Evolutionary conservation across 345 rosid genomes (phyloP).

Genomic region (Gossypium rotundifolium): DNA sequence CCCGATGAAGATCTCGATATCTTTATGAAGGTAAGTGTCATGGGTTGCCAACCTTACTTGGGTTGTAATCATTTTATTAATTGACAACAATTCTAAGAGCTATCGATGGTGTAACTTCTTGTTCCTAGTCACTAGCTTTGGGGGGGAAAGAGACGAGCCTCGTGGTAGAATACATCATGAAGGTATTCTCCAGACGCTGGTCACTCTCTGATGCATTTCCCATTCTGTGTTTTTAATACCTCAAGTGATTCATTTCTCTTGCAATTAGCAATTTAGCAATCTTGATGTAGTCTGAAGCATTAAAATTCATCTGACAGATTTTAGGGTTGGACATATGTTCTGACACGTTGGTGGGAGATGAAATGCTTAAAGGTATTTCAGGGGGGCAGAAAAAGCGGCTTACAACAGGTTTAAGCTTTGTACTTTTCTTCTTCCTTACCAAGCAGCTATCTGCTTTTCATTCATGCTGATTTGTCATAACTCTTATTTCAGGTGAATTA

Average conservation of each 20-base stretch:
- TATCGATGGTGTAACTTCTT: neutral
- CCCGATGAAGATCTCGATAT: slow-evolving; percentile 99
- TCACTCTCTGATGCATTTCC: neutral
- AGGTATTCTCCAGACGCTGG: slow-evolving; percentile 51
- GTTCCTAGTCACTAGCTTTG: slow-evolving; percentile 69
- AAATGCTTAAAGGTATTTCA: slow-evolving; percentile 96
- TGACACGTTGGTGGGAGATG: slow-evolving; percentile 93
- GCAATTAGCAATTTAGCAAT: neutral
- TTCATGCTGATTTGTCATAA: slow-evolving; percentile 16
- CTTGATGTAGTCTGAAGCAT: slow-evolving; percentile 23
- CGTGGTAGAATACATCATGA: slow-evolving; percentile 87
- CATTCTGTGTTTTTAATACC: neutral
- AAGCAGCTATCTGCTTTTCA: slow-evolving; percentile 11
- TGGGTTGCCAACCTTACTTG: neutral
- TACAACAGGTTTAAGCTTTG: slow-evolving; percentile 59
- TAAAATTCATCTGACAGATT: slow-evolving; percentile 67
- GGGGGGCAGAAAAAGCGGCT: slow-evolving; percentile 99
- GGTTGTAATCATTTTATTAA: neutral
- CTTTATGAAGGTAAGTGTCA: slow-evolving; percentile 75
- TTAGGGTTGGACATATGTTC: slow-evolving; percentile 92
- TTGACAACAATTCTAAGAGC: neutral
- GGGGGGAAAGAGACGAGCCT: slow-evolving; percentile 83
- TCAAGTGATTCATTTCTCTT: neutral
- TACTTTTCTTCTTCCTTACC: neutral
- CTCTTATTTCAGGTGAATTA: slow-evolving; percentile 64